Conservation (phyloP, 2,329 filamentous ascomycete genomes). For the Cadophora gregata region DNA sequence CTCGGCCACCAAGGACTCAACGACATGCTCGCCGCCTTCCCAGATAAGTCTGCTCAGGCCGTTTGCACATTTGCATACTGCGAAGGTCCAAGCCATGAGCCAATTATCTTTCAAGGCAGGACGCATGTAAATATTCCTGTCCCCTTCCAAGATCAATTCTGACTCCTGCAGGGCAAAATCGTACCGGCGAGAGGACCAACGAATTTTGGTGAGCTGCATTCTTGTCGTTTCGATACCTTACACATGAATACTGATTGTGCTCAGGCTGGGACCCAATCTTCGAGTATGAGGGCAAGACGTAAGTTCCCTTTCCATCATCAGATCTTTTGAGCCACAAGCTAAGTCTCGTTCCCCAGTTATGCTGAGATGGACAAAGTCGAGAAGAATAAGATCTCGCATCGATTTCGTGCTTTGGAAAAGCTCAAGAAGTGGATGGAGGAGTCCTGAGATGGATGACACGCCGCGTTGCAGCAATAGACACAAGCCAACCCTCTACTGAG, state of each 20-base stretch:
- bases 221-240: conserved; percentile 6
- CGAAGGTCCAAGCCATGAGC: conserved; percentile 81
- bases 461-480: conserved; percentile 25
- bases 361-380: conserved; percentile 90
- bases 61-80: conserved; percentile 97
- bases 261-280: conserved; percentile 98
- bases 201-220: conserved; percentile 73
- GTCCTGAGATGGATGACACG: conserved; percentile 21
- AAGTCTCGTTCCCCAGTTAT: conserved; percentile 66
- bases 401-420: conserved; percentile 84
- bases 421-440: conserved; percentile 76
- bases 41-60: conserved; percentile 89
- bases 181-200: conserved; percentile 81
- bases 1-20: conserved; percentile 87
- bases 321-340: conserved; percentile 19
- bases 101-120: conserved; percentile 88
- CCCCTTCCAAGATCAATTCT: conserved; percentile 1
- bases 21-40: conserved; percentile 85
- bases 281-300: conserved; percentile 87
- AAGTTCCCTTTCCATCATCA: conserved; percentile 21
- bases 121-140: conserved; percentile 67
- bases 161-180: conserved; percentile 68
- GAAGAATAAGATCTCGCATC: conserved; percentile 94
- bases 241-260: conserved; percentile 27
- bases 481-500: conserved; percentile 25